phyloP scores from a whole-genome alignment of 78 protist genomes.

The Emiliania huxleyi region DNA sequence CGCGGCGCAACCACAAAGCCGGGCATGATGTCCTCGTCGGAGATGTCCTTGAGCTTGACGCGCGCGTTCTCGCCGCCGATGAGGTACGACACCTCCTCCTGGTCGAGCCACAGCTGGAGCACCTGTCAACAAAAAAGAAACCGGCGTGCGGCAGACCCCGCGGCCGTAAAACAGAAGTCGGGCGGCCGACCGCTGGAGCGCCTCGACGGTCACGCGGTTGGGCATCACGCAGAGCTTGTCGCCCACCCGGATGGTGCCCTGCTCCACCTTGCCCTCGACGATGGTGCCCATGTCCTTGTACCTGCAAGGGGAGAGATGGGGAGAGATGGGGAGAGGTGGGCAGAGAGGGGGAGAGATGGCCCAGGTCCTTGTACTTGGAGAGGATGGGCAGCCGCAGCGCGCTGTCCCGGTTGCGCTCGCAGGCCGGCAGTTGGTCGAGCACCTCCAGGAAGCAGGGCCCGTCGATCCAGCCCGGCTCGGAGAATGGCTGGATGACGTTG shows the following conservation, averaged over 20 bases:
- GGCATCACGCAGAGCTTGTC: slow-evolving; percentile 77
- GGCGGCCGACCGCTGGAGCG: no score
- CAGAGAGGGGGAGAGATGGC: no score
- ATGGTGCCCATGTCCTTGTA: no score
- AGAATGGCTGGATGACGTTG: slow-evolving; percentile 68
- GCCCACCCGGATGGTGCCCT: slow-evolving; percentile 75
- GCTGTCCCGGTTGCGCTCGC: slow-evolving; percentile 56
- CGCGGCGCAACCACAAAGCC: slow-evolving; percentile 28
- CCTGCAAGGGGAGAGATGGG: no score
- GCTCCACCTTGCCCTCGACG: slow-evolving; percentile 75
- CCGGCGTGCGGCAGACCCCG: no score
- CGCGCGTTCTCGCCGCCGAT: slow-evolving; percentile 78
- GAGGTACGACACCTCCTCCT: slow-evolving; percentile 60
- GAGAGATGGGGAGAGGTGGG: no score
- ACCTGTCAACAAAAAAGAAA: no score
- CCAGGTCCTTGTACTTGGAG: slow-evolving; percentile 80
- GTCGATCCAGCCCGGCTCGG: slow-evolving; percentile 68
- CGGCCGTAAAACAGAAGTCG: no score
- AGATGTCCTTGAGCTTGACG: slow-evolving; percentile 75
- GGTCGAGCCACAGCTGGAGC: slow-evolving; percentile 40
- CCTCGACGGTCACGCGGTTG: slow-evolving; percentile 43
- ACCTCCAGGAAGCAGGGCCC: slow-evolving; percentile 20
- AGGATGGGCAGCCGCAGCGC: slow-evolving; percentile 83
- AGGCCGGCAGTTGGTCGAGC: slow-evolving; percentile 68
- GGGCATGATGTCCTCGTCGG: slow-evolving; percentile 53